Conservation (phyloP, 345 rosid genomes). For the Sisymbrium irio region DNA sequence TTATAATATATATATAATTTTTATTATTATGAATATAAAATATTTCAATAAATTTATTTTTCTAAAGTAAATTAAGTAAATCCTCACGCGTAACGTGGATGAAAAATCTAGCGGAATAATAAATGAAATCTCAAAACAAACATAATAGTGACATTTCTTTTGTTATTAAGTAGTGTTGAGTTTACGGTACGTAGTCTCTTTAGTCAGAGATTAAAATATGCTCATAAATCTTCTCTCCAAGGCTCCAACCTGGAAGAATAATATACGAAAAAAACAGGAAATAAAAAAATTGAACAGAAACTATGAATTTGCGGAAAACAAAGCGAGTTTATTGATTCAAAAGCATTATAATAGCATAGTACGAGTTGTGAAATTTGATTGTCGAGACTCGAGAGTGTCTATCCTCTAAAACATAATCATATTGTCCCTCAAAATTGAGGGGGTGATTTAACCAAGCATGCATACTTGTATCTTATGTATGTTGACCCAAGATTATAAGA, state of each 20-base stretch:
- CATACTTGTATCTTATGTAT: conserved; percentile 14
- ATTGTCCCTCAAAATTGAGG: conserved; percentile 26
- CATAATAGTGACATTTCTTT: neutral
- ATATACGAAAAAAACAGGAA: neutral
- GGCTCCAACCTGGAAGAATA: neutral
- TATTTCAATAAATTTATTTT: too few relatives aligned
- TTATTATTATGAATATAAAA: too few relatives aligned
- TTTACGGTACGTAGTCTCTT: conserved; percentile 25
- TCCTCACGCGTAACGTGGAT: too few relatives aligned
- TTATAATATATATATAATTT: too few relatives aligned
- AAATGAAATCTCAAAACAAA: neutral
- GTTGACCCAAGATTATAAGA: neutral
- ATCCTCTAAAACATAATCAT: conserved; percentile 14
- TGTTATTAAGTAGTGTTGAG: conserved; percentile 12
- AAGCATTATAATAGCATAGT: conserved; percentile 13
- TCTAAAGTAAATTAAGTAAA: too few relatives aligned
- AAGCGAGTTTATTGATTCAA: neutral
- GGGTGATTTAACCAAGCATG: conserved; percentile 27
- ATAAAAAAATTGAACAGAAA: neutral
- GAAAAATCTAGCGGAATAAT: too few relatives aligned
- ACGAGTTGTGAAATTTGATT: conserved; percentile 5
- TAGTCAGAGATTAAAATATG: neutral
- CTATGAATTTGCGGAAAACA: conserved; percentile 14
- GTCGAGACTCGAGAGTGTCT: conserved; percentile 22
- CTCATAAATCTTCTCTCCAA: neutral